These are phyloP conservation scores for Chaetomium sp. DNA, from an alignment of 2,329 filamentous ascomycete genomes.

Conservation along the genomic window DNA sequence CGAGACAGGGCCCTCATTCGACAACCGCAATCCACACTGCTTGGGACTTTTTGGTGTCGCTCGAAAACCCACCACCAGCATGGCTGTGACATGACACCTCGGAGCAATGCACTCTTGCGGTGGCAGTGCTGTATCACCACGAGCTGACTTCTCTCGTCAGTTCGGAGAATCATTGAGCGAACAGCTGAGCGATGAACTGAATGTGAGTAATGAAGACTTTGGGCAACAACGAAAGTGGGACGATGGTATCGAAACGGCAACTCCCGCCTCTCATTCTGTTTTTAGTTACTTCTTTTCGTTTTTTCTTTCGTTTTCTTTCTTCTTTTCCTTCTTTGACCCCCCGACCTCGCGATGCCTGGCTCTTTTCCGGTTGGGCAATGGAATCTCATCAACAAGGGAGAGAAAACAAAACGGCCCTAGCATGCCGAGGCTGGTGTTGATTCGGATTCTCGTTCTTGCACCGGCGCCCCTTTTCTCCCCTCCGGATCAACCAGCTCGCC, in stretches of 20 bases:
- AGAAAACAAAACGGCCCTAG: background rate
- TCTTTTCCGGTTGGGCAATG: background rate
- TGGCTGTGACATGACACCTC: background rate
- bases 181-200: background rate
- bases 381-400: background rate
- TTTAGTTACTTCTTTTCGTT: too few relatives aligned
- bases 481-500: constrained; percentile 8
- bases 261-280: background rate
- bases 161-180: background rate
- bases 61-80: background rate
- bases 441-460: constrained; percentile 22
- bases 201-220: background rate
- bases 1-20: constrained; percentile 24
- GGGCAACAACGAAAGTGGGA: background rate
- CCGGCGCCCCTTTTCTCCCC: constrained; percentile 23
- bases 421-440: constrained; percentile 22
- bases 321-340: background rate
- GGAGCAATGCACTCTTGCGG: constrained; percentile 13
- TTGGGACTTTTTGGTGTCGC: background rate
- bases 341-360: background rate
- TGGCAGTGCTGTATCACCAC: background rate
- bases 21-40: constrained; percentile 4
- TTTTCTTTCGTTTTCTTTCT: background rate
- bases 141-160: background rate
- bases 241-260: background rate